These are phyloP conservation scores for Kentomonas sorsogonicus DNA, from an alignment of 208 protist genomes.

Conservation along the genomic window DNA sequence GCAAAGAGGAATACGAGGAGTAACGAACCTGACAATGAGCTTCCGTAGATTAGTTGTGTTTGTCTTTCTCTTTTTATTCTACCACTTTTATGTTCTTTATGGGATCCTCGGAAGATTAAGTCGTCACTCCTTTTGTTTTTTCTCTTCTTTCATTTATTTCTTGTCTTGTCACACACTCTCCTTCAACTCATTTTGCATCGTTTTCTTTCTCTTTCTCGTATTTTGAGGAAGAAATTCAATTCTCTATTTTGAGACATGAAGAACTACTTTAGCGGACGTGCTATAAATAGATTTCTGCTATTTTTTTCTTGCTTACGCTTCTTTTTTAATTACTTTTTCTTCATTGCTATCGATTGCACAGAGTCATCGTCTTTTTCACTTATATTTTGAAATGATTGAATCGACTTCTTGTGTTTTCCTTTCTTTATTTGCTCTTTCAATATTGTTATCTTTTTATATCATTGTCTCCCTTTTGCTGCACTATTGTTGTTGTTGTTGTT, in stretches of 20 bases:
- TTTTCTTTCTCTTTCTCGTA: background rate
- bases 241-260: background rate
- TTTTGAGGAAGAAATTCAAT: too few relatives aligned
- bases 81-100: background rate
- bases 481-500: too few relatives aligned
- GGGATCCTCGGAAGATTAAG: background rate
- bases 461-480: too few relatives aligned
- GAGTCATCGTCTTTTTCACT: background rate
- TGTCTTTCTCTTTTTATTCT: slow-evolving; percentile 2
- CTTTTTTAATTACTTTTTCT: background rate
- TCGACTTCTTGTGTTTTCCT: background rate
- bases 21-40: background rate
- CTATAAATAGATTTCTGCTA: too few relatives aligned
- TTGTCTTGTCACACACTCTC: background rate
- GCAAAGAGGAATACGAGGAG: too few relatives aligned
- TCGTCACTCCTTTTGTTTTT: too few relatives aligned
- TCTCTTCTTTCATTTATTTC: background rate
- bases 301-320: background rate
- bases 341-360: too few relatives aligned
- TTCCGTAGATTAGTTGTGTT: background rate
- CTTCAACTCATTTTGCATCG: background rate
- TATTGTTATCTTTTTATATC: too few relatives aligned
- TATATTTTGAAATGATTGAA: too few relatives aligned
- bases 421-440: too few relatives aligned
- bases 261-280: background rate